Evolutionary conservation across 805 yeast species (phyloP), one percentile per base, ranked within the genome.

Genomic region (Lachancea cidri): DNA sequence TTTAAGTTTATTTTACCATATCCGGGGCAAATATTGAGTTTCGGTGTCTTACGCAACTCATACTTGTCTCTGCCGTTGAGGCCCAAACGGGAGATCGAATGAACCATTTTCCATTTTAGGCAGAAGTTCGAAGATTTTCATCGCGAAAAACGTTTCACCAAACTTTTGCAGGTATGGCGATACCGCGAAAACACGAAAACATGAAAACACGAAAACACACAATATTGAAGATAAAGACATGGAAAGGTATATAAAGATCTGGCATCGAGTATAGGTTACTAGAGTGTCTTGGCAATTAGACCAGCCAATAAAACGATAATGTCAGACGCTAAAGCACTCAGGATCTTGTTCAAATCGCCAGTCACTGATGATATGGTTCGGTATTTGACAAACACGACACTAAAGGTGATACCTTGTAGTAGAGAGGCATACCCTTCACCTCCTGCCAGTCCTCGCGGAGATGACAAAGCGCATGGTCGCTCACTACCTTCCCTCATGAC

Each of bases 351-450:
- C 64, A 72, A 72, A 50, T 70, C 83, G 2, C 87, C 88, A 20
- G 83, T 82, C 43, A 74, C 85, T 9, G 83, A 80, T 53, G 86
- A 81, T 49, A 81, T 83, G 84, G 73, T 83, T 50, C 81, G 78
- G 57, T 81, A 75, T 56, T 58, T 83, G 45, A 86, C 83, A 42
- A 79, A 76, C 35, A 69, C 74, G 19, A 78, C 89, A 3, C 66
- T 83, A 41, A 83, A 77, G 57, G 83, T 83, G 34, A 62, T 83
- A 35, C 86, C 86, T 32, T 78, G 83, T 55, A 72, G 72, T 54
- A 55, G 44, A 33, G 43, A 48, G 5, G 17, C 41, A 45, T 50
- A 56, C 37, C 63, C 68, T 37, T 48, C 67, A 2, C 64, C 67
- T 19, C 69, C 72, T 14, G 51, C 62, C 8, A 58, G 65, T 20